phyloP scores from a whole-genome alignment of 331 rosid genomes.

The Quercus phellos region DNA sequence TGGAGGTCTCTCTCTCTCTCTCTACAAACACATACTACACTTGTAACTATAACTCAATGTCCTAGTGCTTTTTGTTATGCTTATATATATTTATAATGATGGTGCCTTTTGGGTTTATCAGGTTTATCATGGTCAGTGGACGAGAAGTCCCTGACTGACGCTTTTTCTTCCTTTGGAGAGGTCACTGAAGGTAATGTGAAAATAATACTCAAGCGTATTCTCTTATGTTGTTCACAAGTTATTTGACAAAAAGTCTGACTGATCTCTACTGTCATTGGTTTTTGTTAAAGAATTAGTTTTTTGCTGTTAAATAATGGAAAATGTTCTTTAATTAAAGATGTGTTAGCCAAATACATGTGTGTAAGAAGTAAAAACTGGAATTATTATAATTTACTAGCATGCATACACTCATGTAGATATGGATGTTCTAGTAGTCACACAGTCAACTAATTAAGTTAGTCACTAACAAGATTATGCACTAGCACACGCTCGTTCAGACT shows the following conservation, averaged over 20 bases:
- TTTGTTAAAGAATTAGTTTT: background rate
- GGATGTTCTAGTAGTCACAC: background rate
- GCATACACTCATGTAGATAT: background rate
- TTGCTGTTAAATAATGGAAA: background rate
- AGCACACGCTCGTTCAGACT: background rate
- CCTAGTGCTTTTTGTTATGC: background rate
- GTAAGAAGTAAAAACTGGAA: background rate
- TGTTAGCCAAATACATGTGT: background rate
- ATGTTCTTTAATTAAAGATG: background rate
- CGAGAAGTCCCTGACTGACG: conserved; percentile 69
- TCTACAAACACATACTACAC: background rate
- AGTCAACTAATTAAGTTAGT: background rate
- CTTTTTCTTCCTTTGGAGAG: conserved; percentile 80
- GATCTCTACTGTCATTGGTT: background rate
- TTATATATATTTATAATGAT: background rate
- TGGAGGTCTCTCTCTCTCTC: conserved; percentile 44
- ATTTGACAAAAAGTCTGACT: conserved; percentile 40
- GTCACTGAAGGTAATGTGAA: conserved; percentile 60
- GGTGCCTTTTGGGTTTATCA: conserved; percentile 29
- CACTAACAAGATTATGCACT: background rate
- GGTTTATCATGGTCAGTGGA: conserved; percentile 88
- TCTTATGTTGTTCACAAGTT: background rate
- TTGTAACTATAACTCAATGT: background rate
- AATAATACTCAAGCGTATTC: background rate
- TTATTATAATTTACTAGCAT: background rate